Evolutionary conservation across 2,329 filamentous ascomycete genomes (phyloP).

Genomic region (Fusarium lyarnte): DNA sequence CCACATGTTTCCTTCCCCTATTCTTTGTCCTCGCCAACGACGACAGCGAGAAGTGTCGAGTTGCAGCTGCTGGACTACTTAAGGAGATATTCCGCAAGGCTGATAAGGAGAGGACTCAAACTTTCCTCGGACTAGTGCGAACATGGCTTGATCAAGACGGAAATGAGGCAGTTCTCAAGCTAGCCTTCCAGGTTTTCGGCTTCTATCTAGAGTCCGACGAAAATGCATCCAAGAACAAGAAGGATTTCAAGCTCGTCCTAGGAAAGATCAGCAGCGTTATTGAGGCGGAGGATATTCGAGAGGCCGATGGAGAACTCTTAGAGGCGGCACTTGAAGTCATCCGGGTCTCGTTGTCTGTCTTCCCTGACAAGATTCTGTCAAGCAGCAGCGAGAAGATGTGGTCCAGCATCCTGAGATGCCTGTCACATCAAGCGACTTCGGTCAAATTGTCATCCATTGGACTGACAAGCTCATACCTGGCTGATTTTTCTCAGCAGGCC

Average conservation of each 20-base stretch:
- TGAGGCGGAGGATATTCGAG: conserved; percentile 61
- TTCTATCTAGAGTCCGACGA: conserved; percentile 81
- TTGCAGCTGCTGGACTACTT: conserved; percentile 81
- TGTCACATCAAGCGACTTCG: conserved; percentile 76
- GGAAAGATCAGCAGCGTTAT: conserved; percentile 64
- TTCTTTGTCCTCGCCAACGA: conserved; percentile 90
- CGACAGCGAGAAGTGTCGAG: conserved; percentile 83
- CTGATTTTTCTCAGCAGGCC: conserved; percentile 76
- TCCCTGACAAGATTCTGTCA: conserved; percentile 71
- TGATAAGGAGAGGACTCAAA: conserved; percentile 75
- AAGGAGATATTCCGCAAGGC: conserved; percentile 83
- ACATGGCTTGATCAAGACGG: conserved; percentile 81
- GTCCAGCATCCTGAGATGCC: conserved; percentile 71
- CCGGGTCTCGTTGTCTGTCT: conserved; percentile 72
- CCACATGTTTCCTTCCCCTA: conserved; percentile 85
- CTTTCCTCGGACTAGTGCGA: conserved; percentile 75
- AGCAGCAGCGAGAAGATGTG: conserved; percentile 73
- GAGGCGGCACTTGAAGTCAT: conserved; percentile 78
- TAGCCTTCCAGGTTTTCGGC: conserved; percentile 82
- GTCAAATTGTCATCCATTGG: conserved; percentile 82
- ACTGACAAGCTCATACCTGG: conserved; percentile 80
- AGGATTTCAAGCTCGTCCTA: conserved; percentile 73
- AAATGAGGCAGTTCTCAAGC: conserved; percentile 74
- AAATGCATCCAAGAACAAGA: conserved; percentile 66
- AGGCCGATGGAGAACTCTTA: conserved; percentile 74